phyloP scores from a whole-genome alignment of 768 basidiomycete genomes.

The Epithele typhae region DNA sequence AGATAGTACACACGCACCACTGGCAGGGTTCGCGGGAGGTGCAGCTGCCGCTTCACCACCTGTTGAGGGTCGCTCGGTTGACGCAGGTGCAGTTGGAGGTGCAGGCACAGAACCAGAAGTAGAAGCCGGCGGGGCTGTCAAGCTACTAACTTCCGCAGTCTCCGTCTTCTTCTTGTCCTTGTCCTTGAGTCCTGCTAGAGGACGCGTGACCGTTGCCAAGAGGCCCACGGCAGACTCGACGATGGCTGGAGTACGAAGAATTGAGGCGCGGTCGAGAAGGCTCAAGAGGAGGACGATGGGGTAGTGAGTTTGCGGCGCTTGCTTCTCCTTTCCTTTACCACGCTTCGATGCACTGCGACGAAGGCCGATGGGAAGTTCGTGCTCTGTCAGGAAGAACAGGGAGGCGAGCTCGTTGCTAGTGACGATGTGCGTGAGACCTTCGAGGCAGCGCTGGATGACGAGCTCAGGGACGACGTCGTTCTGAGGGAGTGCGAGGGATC shows the following conservation, averaged over 20 bases:
- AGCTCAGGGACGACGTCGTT: conserved; percentile 88
- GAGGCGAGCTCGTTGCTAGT: conserved; percentile 79
- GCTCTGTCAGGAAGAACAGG: conserved; percentile 93
- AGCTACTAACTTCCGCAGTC: conserved; percentile 34
- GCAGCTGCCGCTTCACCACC: conserved; percentile 4
- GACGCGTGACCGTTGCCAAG: conserved; percentile 84
- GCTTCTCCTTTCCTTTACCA: conserved; percentile 94
- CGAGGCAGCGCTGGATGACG: conserved; percentile 91
- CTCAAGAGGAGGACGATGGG: conserved; percentile 88
- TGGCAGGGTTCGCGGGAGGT: not conserved
- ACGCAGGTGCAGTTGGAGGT: conserved; percentile 10
- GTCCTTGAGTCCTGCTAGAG: conserved; percentile 46
- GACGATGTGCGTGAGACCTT: conserved; percentile 87
- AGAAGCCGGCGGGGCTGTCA: conserved; percentile 12
- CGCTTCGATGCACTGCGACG: conserved; percentile 70
- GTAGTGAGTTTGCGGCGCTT: conserved; percentile 74
- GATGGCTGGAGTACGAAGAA: conserved; percentile 84
- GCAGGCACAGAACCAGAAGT: conserved; percentile 8
- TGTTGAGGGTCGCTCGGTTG: conserved; percentile 15
- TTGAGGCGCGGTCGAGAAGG: conserved; percentile 79
- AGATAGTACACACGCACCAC: not conserved
- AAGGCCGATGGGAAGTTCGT: conserved; percentile 81
- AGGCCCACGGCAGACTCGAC: conserved; percentile 91
- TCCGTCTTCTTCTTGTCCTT: conserved; percentile 47
- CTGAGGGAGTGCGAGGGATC: conserved; percentile 48